Conservation (phyloP, 2,329 filamentous ascomycete species). For the Fusarium denticulatum region DNA sequence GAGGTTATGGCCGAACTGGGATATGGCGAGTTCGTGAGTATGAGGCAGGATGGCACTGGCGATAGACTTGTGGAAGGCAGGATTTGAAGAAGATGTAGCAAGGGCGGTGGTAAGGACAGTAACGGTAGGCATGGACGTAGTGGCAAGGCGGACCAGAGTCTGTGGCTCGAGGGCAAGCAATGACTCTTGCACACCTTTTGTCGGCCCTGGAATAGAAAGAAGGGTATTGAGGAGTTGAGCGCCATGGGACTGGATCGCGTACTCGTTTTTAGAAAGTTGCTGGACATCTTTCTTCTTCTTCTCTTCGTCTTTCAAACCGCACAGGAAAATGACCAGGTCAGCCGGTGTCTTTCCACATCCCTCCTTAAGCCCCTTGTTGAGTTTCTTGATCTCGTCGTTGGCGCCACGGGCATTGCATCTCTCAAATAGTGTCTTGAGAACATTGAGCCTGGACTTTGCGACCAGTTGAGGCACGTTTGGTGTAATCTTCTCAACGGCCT, state of each 20-base stretch:
- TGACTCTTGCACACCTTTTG: slow-evolving; percentile 78
- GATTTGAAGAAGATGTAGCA: slow-evolving; percentile 57
- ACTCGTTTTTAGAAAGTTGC: slow-evolving; percentile 64
- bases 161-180: slow-evolving; percentile 67
- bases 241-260: slow-evolving; percentile 71
- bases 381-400: slow-evolving; percentile 59
- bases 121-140: slow-evolving; percentile 59
- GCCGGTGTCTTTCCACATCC: slow-evolving; percentile 60
- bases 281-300: slow-evolving; percentile 51
- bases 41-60: slow-evolving; percentile 59
- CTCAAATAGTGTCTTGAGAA: slow-evolving; percentile 85
- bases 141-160: slow-evolving; percentile 72
- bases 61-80: slow-evolving; percentile 66
- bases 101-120: slow-evolving; percentile 63
- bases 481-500: slow-evolving; percentile 75
- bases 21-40: slow-evolving; percentile 57
- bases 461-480: slow-evolving; percentile 79
- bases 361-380: slow-evolving; percentile 60
- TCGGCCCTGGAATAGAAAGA: slow-evolving; percentile 77
- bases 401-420: slow-evolving; percentile 77
- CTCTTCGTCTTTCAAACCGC: slow-evolving; percentile 54
- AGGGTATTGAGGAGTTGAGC: slow-evolving; percentile 84
- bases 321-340: slow-evolving; percentile 61
- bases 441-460: slow-evolving; percentile 77
- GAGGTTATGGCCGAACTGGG: slow-evolving; percentile 62